Evolutionary conservation across 805 yeast genomes (phyloP).

Genomic region (Kuraishia molischiana): DNA sequence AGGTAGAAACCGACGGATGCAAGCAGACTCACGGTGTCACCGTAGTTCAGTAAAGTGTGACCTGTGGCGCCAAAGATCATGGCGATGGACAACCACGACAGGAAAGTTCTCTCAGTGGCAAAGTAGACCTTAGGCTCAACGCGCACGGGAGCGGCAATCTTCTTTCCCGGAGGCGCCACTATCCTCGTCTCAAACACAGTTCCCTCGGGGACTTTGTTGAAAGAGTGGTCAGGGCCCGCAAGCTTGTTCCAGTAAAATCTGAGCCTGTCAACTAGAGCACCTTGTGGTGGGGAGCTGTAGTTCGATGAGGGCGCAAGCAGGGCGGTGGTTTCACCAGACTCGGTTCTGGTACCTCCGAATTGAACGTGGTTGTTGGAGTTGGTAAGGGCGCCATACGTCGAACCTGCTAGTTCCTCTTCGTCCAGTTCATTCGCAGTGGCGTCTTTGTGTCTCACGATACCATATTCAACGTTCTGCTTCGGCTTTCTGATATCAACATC

Average conservation of each 20-base stretch:
- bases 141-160: constrained; percentile 86
- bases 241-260: constrained; percentile 7
- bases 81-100: constrained; percentile 90
- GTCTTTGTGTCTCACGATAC: constrained; percentile 43
- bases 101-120: constrained; percentile 92
- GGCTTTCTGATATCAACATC: constrained; percentile 91
- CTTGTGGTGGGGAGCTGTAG: constrained; percentile 11
- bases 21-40: constrained; percentile 61
- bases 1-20: constrained; percentile 84
- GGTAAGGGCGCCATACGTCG: constrained; percentile 19
- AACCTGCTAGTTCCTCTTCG: constrained; percentile 55
- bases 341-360: constrained; percentile 2
- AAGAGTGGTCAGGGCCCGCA: constrained; percentile 31
- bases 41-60: constrained; percentile 76
- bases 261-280: constrained; percentile 6
- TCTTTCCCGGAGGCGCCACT: constrained; percentile 80
- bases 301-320: constrained; percentile 27
- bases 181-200: constrained; percentile 50
- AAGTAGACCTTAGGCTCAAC: constrained; percentile 99
- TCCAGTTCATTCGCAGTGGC: constrained; percentile 32
- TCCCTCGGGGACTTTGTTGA: constrained; percentile 53
- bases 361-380: constrained; percentile 1
- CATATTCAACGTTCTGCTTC: constrained; percentile 44
- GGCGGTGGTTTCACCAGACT: constrained; percentile 27
- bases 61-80: constrained; percentile 86